Percentiles rank a stretch among this genome's conserved stretches.
These are phyloP conservation scores for Seiridium cupressi DNA, from an alignment of 2,329 filamentous ascomycete species.

Conservation along the genomic window DNA sequence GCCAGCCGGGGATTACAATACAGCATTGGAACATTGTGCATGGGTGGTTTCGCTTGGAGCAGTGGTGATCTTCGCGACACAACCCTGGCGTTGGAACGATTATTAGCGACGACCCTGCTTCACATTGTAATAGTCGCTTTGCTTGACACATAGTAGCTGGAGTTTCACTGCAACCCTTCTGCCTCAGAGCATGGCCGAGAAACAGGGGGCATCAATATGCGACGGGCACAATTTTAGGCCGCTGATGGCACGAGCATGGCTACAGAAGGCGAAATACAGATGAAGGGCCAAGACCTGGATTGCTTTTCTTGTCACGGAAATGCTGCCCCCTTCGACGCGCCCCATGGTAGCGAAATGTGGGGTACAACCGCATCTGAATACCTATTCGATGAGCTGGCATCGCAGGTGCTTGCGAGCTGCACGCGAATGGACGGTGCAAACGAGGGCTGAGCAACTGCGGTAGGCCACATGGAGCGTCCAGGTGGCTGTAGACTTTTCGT, in stretches of 20 bases:
- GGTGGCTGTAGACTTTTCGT: too few species aligned
- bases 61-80: background rate
- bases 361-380: too few species aligned
- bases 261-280: too few species aligned
- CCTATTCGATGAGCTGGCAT: too few species aligned
- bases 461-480: too few species aligned
- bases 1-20: conserved; percentile 1
- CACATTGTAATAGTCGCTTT: background rate
- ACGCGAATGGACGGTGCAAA: too few species aligned
- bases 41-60: conserved; percentile 1
- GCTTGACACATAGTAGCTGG: background rate
- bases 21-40: background rate
- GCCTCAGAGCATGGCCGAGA: background rate
- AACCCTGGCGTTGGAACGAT: background rate
- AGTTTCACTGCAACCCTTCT: conserved; percentile 1
- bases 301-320: background rate
- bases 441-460: too few species aligned
- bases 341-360: background rate
- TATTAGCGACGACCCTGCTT: background rate
- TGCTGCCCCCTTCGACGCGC: background rate
- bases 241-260: too few species aligned
- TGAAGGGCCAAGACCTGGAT: background rate
- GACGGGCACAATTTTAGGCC: background rate
- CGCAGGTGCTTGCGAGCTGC: too few species aligned
- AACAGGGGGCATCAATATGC: background rate